Percentiles rank a stretch among this genome's conserved stretches.
Conservation (phyloP, 1,284 basidiomycete species). For the Kwoniella shivajii region DNA sequence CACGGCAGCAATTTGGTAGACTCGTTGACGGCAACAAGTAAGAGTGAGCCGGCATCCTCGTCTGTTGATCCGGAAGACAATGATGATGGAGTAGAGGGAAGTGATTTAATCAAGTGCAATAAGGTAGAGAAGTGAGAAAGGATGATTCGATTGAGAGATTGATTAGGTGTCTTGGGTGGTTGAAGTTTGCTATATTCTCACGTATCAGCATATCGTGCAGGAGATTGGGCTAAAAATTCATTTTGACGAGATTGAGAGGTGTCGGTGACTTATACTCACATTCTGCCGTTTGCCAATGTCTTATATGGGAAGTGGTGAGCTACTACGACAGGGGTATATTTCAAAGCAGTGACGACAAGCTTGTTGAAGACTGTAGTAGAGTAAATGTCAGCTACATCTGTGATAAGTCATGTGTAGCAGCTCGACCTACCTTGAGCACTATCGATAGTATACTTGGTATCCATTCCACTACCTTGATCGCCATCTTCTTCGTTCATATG, state of each 20-base stretch:
- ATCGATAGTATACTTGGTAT: constrained; percentile 77
- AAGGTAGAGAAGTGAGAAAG: constrained; percentile 87
- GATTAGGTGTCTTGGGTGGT: constrained; percentile 62
- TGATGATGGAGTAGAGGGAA: constrained; percentile 61
- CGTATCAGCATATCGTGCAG: background rate
- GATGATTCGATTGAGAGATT: constrained; percentile 81
- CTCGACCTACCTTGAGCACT: constrained; percentile 64
- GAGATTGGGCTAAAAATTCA: too few species aligned
- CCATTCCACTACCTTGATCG: constrained; percentile 51
- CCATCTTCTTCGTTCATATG: constrained; percentile 86
- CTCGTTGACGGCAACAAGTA: constrained; percentile 75
- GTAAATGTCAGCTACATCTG: background rate
- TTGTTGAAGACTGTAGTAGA: constrained; percentile 78
- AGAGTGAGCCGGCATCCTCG: constrained; percentile 51
- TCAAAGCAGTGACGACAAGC: constrained; percentile 80
- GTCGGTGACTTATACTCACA: constrained; percentile 60
- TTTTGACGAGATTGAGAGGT: background rate
- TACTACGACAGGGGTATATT: constrained; percentile 88
- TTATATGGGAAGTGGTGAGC: constrained; percentile 87
- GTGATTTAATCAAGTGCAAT: constrained; percentile 73
- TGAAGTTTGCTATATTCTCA: constrained; percentile 59
- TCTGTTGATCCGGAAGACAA: constrained; percentile 34
- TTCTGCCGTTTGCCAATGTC: constrained; percentile 75
- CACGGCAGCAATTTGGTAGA: constrained; percentile 86
- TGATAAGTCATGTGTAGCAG: background rate